These are phyloP conservation scores for Fusarium fujikuroi DNA, from an alignment of 2,329 filamentous ascomycete genomes.

Conservation along the genomic window DNA sequence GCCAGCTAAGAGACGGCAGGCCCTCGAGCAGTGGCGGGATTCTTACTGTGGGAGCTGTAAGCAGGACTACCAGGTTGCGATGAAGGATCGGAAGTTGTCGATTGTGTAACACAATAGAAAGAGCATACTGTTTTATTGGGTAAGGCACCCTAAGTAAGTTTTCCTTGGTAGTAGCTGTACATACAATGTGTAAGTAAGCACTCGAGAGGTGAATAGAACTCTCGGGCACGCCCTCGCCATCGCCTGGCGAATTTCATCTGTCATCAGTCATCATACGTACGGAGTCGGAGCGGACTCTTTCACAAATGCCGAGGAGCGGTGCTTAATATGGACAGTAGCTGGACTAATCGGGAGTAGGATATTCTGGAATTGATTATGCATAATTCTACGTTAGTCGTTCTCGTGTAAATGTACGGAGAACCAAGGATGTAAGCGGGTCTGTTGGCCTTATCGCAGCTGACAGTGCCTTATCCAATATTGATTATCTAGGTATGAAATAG, in stretches of 20 bases:
- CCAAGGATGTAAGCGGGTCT: background rate
- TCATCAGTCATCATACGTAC: background rate
- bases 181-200: background rate
- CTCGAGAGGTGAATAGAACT: constrained; percentile 17
- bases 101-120: constrained; percentile 10
- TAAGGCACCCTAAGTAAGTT: background rate
- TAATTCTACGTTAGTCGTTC: background rate
- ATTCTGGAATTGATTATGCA: constrained; percentile 26
- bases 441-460: background rate
- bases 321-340: background rate
- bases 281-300: background rate
- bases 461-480: background rate
- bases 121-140: background rate
- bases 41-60: constrained; percentile 68
- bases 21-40: constrained; percentile 60
- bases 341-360: background rate
- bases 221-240: background rate
- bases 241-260: constrained; percentile 8
- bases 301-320: background rate
- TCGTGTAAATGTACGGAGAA: background rate
- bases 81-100: constrained; percentile 46
- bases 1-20: constrained; percentile 48
- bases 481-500: background rate
- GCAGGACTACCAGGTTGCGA: constrained; percentile 53
- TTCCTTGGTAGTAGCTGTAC: background rate